phyloP scores from a whole-genome alignment of 805 yeast species.

The Wickerhamomyces bisporus region DNA sequence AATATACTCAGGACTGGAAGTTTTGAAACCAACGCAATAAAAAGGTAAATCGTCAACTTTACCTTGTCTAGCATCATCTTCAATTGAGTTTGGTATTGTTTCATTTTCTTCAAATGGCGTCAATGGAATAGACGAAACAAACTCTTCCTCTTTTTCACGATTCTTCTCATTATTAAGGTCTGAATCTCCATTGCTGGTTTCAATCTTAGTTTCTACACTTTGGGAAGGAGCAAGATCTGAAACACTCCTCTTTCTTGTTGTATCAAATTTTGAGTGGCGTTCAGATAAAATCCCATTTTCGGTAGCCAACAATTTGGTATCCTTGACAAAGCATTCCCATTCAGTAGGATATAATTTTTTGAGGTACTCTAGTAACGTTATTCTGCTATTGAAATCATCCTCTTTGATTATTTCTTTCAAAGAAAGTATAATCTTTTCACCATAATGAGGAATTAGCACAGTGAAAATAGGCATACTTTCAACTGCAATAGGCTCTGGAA shows the following conservation, averaged over 20 bases:
- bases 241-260: constrained; percentile 10
- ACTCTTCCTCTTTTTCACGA: too few species aligned
- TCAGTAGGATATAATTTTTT: constrained; percentile 67
- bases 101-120: constrained; percentile 20
- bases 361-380: constrained; percentile 78
- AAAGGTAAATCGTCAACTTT: constrained; percentile 61
- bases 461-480: constrained; percentile 77
- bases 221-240: neutral
- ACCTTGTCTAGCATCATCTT: constrained; percentile 30
- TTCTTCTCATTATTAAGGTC: too few species aligned
- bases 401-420: constrained; percentile 74
- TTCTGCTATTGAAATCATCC: constrained; percentile 55
- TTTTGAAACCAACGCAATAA: constrained; percentile 67
- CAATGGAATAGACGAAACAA: too few species aligned
- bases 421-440: constrained; percentile 73
- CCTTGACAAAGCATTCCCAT: constrained; percentile 78
- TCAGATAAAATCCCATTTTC: constrained; percentile 38
- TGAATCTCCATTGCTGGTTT: too few species aligned
- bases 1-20: constrained; percentile 56
- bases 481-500: constrained; percentile 64
- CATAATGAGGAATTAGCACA: constrained; percentile 82
- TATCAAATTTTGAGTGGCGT: constrained; percentile 17
- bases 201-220: too few species aligned
- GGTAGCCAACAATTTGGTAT: constrained; percentile 60
- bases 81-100: constrained; percentile 29